A percentile compares a stretch with the other conserved stretches of the same genome.
These are phyloP conservation scores for Avena insularis DNA, from an alignment of 176 grass and related monocot genomes.

Conservation along the genomic window DNA sequence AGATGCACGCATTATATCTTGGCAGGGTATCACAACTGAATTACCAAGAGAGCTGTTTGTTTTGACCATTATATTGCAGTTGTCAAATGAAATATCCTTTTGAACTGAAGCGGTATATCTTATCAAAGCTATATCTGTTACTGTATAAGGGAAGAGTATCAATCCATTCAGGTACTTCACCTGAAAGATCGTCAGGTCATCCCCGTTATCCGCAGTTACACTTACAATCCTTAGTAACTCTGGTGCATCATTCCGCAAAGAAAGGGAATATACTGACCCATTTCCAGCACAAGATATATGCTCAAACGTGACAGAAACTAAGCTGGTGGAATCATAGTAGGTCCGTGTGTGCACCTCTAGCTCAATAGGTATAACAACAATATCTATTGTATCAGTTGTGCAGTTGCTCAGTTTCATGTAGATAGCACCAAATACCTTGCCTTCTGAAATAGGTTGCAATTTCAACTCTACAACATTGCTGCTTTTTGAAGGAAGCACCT, in stretches of 20 bases:
- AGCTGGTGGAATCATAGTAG: conserved; percentile 54
- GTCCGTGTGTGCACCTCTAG: conserved; percentile 64
- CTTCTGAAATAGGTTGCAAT: conserved; percentile 66
- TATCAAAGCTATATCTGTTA: conserved; percentile 78
- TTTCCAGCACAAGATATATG: conserved; percentile 55
- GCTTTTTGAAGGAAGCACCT: conserved; percentile 61
- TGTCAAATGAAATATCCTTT: conserved; percentile 53
- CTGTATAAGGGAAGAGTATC: conserved; percentile 71
- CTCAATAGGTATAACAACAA: conserved; percentile 81
- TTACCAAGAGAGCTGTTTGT: conserved; percentile 74
- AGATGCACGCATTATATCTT: conserved; percentile 60
- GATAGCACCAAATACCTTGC: conserved; percentile 80
- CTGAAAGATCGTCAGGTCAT: conserved; percentile 62
- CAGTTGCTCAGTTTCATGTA: conserved; percentile 73
- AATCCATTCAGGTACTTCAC: conserved; percentile 69
- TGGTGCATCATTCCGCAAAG: conserved; percentile 66
- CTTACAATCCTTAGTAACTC: conserved; percentile 58
- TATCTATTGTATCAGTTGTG: conserved; percentile 47
- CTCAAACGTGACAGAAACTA: conserved; percentile 72
- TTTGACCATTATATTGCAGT: conserved; percentile 78
- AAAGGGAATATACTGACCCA: conserved; percentile 71
- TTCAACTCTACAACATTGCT: conserved; percentile 63
- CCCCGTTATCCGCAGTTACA: conserved; percentile 57
- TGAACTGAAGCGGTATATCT: conserved; percentile 51
- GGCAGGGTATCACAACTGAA: conserved; percentile 72